Conservation (phyloP, 1,284 basidiomycete species). For the Ceratobasidium sp. region DNA sequence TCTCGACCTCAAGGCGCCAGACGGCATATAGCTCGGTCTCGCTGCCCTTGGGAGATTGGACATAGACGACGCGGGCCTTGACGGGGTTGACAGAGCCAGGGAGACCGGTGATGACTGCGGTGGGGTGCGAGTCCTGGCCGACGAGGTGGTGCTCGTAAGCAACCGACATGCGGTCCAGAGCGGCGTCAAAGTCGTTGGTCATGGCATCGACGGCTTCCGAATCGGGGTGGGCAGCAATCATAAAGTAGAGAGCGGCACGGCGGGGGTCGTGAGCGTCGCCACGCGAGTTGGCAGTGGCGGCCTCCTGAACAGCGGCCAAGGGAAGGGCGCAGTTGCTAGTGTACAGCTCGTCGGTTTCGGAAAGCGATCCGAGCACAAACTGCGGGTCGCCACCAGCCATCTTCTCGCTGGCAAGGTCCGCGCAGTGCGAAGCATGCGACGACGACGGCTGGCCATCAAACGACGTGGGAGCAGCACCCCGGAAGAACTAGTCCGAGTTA, state of each 20-base stretch:
- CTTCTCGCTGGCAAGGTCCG: conserved; percentile 23
- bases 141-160: conserved; percentile 59
- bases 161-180: conserved; percentile 60
- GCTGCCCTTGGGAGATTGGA: conserved; percentile 70
- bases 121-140: conserved; percentile 52
- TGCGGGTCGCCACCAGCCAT: conserved; percentile 7
- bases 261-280: conserved; percentile 55
- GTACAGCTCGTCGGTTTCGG: conserved; percentile 50
- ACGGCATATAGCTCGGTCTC: conserved; percentile 64
- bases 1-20: conserved; percentile 85
- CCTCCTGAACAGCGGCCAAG: conserved; percentile 24
- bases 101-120: conserved; percentile 61
- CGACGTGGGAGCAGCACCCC: conserved; percentile 53
- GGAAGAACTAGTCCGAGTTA: conserved; percentile 62
- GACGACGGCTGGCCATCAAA: conserved; percentile 45
- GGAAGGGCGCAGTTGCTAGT: conserved; percentile 60
- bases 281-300: conserved; percentile 35
- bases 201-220: conserved; percentile 59
- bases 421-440: conserved; percentile 35
- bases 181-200: conserved; percentile 57
- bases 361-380: conserved; percentile 35
- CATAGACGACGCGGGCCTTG: conserved; percentile 71
- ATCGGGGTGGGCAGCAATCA: conserved; percentile 73
- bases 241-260: conserved; percentile 73
- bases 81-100: conserved; percentile 76